Evolutionary conservation across 192 early-diverging fungal genomes (phyloP).

Genomic region (Coemansia sp.): DNA sequence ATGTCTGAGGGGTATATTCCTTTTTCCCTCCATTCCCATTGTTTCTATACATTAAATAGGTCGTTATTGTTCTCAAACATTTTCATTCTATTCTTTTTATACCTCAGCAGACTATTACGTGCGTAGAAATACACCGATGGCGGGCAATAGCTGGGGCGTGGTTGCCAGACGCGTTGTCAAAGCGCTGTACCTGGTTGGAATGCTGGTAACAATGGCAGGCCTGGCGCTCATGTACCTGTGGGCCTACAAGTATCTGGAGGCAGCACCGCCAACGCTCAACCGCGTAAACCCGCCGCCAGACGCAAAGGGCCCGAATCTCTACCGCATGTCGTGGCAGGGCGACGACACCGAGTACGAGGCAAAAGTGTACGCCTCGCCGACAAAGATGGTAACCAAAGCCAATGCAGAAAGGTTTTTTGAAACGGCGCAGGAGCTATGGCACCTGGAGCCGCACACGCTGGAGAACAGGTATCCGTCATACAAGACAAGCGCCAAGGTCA

Average conservation of each 20-base stretch:
- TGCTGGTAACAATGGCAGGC: neutral
- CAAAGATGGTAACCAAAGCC: neutral
- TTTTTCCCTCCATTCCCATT: too few relatives aligned
- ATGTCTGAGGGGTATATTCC: too few relatives aligned
- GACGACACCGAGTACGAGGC: conserved; percentile 4
- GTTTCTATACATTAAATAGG: too few relatives aligned
- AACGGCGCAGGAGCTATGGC: conserved; percentile 15
- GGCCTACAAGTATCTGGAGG: neutral
- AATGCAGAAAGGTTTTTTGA: conserved; percentile 8
- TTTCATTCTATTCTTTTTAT: neutral
- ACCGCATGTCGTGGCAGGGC: neutral
- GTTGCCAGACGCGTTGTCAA: neutral
- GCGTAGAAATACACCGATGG: neutral
- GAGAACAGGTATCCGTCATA: conserved; percentile 9
- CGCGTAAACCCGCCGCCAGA: neutral
- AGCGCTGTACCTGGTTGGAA: neutral
- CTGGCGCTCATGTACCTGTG: neutral
- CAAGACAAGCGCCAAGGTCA: neutral
- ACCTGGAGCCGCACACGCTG: neutral
- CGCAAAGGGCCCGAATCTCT: neutral
- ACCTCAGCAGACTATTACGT: neutral
- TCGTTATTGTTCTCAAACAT: too few relatives aligned
- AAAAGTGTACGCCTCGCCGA: conserved; percentile 14
- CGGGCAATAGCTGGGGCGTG: neutral
- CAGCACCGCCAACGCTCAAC: neutral